Evolutionary conservation across 805 yeast genomes (phyloP), one percentile per base, ranked within the genome.

Genomic region (Myxozyma neotropica): DNA sequence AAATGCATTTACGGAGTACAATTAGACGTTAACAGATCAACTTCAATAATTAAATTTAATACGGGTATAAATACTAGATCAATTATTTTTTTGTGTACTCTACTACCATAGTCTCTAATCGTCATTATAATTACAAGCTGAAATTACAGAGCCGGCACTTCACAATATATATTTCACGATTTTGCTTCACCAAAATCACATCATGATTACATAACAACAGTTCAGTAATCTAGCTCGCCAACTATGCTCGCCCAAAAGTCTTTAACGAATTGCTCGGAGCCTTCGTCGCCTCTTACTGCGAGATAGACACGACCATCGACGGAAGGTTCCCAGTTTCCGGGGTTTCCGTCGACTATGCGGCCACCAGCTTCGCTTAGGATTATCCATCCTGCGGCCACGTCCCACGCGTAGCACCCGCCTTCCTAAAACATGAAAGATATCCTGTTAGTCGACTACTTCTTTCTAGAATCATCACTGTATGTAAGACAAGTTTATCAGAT

Each of bases 371-470:
- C 88, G 45, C 76, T 73, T 7, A 83, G 67, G 50, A 84, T 81
- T 49, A 83, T 77, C 86, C 86, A 84, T 40, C 87, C 86, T 15
- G 87, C 88, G 69, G 86, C 82, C 1, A 84, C 86, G 68, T 84
- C 88, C 88, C 88, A 84, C 24, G 83, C 81, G 69, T 79, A 82
- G 68, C 86, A 83, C n/a, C 87, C 87, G 51, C 86, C 87, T 71
- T 83, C 87, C 87, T 87, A 83, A 71, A 83, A 83, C 3, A 81
- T 77, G 67, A 42, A 10, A 42, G 27, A 40, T 8, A 8, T 40
- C 21, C 27, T 35, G 2, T 35, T 35, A n/a, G 8, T 31, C 38
- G 38, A 4, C 38, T 3, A 35, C 4, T 13, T 35, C n/a, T 13
- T 4, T 13, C 38, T 3, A 4, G n/a, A n/a, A n/a, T n/a, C n/a